Evolutionary conservation across 2,329 filamentous ascomycete genomes (phyloP), one percentile per base, ranked within the genome.

Genomic region (Pyrenochaeta sp.): DNA sequence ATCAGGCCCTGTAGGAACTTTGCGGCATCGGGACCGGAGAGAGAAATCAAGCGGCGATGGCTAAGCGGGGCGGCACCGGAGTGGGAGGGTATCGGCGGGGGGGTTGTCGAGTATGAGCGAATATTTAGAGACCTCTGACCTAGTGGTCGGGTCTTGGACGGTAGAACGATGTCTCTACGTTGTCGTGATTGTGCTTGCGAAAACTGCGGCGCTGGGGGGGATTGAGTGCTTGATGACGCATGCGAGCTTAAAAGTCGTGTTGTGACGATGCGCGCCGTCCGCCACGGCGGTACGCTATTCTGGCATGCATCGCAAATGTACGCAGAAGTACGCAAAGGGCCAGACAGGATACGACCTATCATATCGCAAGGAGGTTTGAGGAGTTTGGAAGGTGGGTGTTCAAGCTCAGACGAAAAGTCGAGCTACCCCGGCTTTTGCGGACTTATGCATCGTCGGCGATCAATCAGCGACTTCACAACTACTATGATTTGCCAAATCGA

Each of bases 1-100:
- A 94, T 82, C 43, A 96, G 83, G 40, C 93, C 92, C 69, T 97
- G 91, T 2, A 99, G 81, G 72, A 92, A 97, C 57, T 87, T 87
- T 32, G 87, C 81, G 21, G 90, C 85, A 62, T 96, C 93, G 3
- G 79, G 79, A 3, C 94, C 94, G 11, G 85, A 82, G 51, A 97
- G 77, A 27, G 86, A 87, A 56, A 99, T 85, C 30, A 97, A 80
- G 38, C 85, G 84, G 35, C 94, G 88, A 54, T 87, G 86, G n/a
- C 82, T 74, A 51, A 97, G 82, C 11, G 63, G 61, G 7, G 78
- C 72, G 58, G 77, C 76, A 40, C 79, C 79, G 17, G 69, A 82
- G 65, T 55, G 75, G 77, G 32, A 41, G 11, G 41, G 42, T 34
- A 26, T 35, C 46, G 79, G 28, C 9, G 37, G 14, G 24, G 41